Evolutionary conservation across 352 stramenopile genomes (phyloP), one percentile per base, ranked within the genome.

Genomic region (Phytopythium cucurbitacearum): DNA sequence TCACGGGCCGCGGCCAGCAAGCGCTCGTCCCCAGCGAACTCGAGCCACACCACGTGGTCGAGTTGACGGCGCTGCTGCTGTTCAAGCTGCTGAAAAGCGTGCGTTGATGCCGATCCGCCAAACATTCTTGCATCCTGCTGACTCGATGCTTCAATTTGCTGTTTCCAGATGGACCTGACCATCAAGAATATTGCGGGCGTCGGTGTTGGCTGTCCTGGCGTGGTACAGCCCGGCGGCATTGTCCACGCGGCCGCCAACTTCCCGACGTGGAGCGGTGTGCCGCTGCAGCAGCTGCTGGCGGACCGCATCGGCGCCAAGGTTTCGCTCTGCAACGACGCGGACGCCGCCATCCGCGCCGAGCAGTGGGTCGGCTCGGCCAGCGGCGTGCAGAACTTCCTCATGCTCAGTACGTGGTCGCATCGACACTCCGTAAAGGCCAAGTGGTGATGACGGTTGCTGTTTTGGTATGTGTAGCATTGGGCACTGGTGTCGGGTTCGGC

Each of bases 301-400:
- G 58, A 75, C 7, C 60, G 48, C 0, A 47, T 94, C 15, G 66
- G 9, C 33, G 8, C n/a, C 6, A 35, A 84, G 57, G 69, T 85
- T 0, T 62, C 60, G 3, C 36, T 94, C 34, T 86, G 74, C 57
- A 94, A 94, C 32, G 84, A 94, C 45, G 84, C 84, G 3, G 84
- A 94, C 53, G 84, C 84, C 9, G 84, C 84, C 54, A 83, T 92
- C 46, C 52, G 90, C 48, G 84, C 84, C 7, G 84, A 94, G 59
- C 70, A 89, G 48, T 94, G 81, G 84, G 74, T 92, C 32, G 84
- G 84, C 49, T 76, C 65, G 6, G 84, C 84, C 8, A 58, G 60
- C 9, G 60, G 63, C 34, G 59, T 92, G 40, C 69, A 80, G 47
- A 73, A 85, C 53, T 89, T 92, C 43, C 75, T 91, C 65, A 94